phyloP scores from a whole-genome alignment of 495 filamentous ascomycete species.

The Poronia punctata region DNA sequence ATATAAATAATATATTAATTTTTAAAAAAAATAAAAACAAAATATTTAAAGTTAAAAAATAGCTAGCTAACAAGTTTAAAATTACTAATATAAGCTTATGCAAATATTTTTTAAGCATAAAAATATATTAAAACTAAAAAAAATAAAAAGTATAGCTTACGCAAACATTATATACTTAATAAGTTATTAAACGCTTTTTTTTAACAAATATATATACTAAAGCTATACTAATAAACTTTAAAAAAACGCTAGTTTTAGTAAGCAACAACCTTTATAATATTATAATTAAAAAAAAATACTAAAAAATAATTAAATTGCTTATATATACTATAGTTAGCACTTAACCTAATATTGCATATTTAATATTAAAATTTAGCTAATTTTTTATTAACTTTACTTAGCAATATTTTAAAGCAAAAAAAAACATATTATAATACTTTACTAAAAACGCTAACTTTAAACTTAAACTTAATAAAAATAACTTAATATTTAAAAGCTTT shows the following conservation, averaged over 20 bases:
- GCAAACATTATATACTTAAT: background rate
- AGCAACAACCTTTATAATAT: conserved; percentile 1
- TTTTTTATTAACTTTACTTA: too few species aligned
- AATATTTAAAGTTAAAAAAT: conserved; percentile 1
- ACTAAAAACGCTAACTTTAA: too few species aligned
- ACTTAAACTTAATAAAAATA: too few species aligned
- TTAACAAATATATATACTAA: conserved; percentile 2
- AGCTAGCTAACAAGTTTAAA: background rate
- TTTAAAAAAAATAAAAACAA: conserved; percentile 3
- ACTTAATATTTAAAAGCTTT: too few species aligned
- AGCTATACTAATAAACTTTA: conserved; percentile 1
- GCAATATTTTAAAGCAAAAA: too few species aligned
- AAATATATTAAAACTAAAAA: background rate
- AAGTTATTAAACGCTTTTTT: background rate
- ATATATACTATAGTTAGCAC: too few species aligned
- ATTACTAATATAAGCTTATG: background rate
- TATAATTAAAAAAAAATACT: too few species aligned
- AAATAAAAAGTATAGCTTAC: background rate
- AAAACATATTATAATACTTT: too few species aligned
- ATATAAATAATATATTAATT: conserved; percentile 3
- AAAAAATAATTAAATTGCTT: too few species aligned
- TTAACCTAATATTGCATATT: too few species aligned
- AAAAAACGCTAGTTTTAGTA: background rate
- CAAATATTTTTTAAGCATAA: background rate
- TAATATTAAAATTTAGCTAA: too few species aligned